Evolutionary conservation across 108 stramenopile genomes (phyloP), one percentile per base, ranked within the genome.

Genomic region (Conticribra weissflogii): DNA sequence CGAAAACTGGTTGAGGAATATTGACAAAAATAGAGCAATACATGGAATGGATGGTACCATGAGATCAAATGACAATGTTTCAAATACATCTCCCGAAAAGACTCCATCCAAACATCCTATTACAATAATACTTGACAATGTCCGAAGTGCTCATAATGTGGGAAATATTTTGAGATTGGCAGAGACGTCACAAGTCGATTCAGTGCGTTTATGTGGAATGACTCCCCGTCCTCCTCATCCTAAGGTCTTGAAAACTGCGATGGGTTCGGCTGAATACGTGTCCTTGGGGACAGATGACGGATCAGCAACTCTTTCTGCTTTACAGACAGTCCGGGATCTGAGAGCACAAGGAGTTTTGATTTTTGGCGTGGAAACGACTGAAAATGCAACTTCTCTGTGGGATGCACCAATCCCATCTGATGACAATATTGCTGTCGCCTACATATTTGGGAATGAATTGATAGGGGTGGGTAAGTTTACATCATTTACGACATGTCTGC

Each of bases 371-470:
- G 85, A 86, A 53, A 86, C 85, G 9, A 83, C 85, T 12, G 71
- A 76, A 1, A 71, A 76, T 70, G 75, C 82, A 27, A 76, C 60
- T 9, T 53, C 67, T 22, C 33, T 82, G 24, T 85, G 84, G 84
- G 65, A 82, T 55, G 55, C 69, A n/a, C 28, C 54, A 18, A 62
- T 86, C 32, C 71, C 74, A 48, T n/a, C n/a, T n/a, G 54, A 36
- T 25, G 71, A 32, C 25, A 21, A 44, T 17, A 21, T 49, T 9
- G 16, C 45, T 36, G 48, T 86, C 30, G 85, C 85, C 1, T 62
- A 80, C 59, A 73, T 86, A 19, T 83, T 86, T 63, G 85, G 85
- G 1, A 86, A 86, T 68, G 85, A 86, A 58, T 21, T 86, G 18
- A 70, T 81, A 55, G 85, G 85, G 23, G 82, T 86, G n/a, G 68